Evolutionary conservation across 768 basidiomycete genomes (phyloP).

Genomic region (Termitomyces sp.): DNA sequence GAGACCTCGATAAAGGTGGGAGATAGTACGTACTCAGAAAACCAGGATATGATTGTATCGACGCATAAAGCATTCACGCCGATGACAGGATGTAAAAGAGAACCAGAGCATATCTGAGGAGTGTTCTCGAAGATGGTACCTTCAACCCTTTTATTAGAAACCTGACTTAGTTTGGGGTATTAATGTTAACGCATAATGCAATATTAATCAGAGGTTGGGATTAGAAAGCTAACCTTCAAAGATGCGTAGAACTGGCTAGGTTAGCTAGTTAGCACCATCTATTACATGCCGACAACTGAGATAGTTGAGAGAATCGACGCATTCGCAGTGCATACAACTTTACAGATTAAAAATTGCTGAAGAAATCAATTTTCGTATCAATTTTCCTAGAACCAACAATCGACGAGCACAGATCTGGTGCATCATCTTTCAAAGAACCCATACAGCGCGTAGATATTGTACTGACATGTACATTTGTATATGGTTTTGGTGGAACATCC

Average conservation of each 20-base stretch:
- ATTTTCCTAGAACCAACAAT: not conserved
- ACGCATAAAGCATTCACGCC: not conserved
- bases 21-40: not conserved
- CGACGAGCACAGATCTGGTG: not conserved
- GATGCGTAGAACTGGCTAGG: too few species aligned
- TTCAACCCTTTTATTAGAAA: not conserved
- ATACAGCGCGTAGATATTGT: not conserved
- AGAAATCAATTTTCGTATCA: too few species aligned
- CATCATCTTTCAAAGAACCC: not conserved
- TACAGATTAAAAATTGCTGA: too few species aligned
- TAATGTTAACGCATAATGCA: too few species aligned
- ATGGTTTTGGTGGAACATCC: not conserved
- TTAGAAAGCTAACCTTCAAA: not conserved
- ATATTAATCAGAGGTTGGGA: not conserved
- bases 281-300: not conserved
- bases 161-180: not conserved
- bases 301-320: not conserved
- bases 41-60: not conserved
- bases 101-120: not conserved
- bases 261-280: too few species aligned
- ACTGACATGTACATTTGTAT: too few species aligned
- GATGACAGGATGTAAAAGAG: not conserved
- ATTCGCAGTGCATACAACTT: too few species aligned
- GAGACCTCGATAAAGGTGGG: too few species aligned
- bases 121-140: not conserved